Evolutionary conservation across 148 eudicot species (phyloP), one percentile per base, ranked within the genome.

Genomic region (Pharnaceum exiguum): DNA sequence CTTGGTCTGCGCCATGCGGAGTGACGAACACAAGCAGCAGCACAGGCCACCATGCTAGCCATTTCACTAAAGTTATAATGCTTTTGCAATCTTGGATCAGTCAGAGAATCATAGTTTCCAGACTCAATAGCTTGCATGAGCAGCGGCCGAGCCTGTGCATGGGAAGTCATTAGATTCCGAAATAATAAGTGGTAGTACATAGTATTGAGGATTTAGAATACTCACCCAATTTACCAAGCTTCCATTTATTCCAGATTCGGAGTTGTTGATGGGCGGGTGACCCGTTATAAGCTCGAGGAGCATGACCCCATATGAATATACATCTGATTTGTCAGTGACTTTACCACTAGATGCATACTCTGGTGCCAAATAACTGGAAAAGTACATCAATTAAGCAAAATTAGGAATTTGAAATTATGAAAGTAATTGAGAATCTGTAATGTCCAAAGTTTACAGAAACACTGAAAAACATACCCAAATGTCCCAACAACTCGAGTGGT

Each of bases 401-500:
- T 51, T 38, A 39, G 38, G 25, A n/a, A n/a, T n/a, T n/a, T n/a
- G n/a, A n/a, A n/a, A n/a, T n/a, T n/a, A n/a, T n/a, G n/a, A n/a
- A n/a, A n/a, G n/a, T n/a, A n/a, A 30, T 13, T 3, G 50, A 2
- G 18, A 36, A 2, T 51, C 13, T 8, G 56, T 18, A 23, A 12
- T 11, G 21, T 30, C 3, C 27, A 5, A 24, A 32, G 30, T 1
- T 27, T 32, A 33, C 27, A n/a, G 23, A 55, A 55, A 27, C 42
- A 53, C n/a, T n/a, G 35, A 42, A 21, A 3, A 43, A 19, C 50
- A 21, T 69, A 79, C 84, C 85, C 85, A 46, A 80, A 77, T 47
- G 81, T 80, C 31, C 85, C 81, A 18, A 80, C 76, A 15, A 80
- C 81, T 45, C 85, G 67, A 43, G 81, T 80, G 46, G 79, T 73